These are phyloP conservation scores for Leucosporidium yakuticum DNA, from an alignment of 768 basidiomycete species.

Conservation along the genomic window DNA sequence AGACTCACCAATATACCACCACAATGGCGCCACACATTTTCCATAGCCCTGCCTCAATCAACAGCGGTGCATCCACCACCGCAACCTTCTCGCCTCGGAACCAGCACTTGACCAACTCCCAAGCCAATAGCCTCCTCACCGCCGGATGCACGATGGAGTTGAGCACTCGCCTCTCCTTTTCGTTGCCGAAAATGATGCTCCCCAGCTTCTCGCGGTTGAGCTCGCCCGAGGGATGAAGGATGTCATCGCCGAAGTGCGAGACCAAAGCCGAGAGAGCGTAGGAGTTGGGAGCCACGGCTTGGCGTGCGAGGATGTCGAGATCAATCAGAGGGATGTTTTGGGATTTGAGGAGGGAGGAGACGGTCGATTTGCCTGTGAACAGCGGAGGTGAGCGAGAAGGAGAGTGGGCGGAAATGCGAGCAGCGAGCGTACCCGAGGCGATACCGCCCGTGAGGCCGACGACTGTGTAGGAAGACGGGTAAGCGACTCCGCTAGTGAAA, in stretches of 20 bases:
- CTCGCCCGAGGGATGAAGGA: conserved; percentile 62
- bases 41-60: conserved; percentile 84
- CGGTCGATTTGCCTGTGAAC: conserved; percentile 77
- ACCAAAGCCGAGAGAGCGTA: conserved; percentile 63
- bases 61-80: conserved; percentile 81
- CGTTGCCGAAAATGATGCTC: conserved; percentile 72
- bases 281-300: conserved; percentile 78
- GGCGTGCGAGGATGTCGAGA: conserved; percentile 80
- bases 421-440: conserved; percentile 53
- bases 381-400: background rate
- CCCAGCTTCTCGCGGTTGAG: conserved; percentile 81
- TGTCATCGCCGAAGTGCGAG: conserved; percentile 60
- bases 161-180: conserved; percentile 58
- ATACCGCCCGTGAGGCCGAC: conserved; percentile 95
- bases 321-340: conserved; percentile 73
- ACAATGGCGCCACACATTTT: conserved; percentile 74
- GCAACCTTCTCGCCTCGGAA: conserved; percentile 68
- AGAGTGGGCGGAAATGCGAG: background rate
- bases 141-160: conserved; percentile 88
- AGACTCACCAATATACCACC: conserved; percentile 79
- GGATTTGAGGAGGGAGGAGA: conserved; percentile 60
- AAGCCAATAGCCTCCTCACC: conserved; percentile 70
- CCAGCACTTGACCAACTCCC: conserved; percentile 65
- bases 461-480: conserved; percentile 50
- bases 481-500: too few relatives aligned